Evolutionary conservation across 176 grass and related monocot genomes (phyloP).

Genomic region (Saccharum spontaneum): DNA sequence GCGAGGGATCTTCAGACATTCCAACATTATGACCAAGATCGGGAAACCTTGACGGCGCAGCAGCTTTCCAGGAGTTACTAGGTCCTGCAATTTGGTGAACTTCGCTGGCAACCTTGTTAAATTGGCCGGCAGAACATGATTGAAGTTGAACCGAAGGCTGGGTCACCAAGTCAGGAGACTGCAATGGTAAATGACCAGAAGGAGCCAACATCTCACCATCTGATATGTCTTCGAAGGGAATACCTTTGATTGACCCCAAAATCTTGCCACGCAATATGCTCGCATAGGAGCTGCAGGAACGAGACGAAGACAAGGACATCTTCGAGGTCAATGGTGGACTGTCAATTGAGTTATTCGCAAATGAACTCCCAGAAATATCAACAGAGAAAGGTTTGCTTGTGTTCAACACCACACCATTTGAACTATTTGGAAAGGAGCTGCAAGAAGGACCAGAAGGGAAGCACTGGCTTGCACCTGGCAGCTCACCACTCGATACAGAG

Average conservation of each 20-base stretch:
- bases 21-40: constrained; percentile 2
- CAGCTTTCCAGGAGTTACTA: constrained; percentile 17
- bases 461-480: too few relatives aligned
- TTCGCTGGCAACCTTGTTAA: neutral
- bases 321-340: neutral
- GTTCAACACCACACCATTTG: too few relatives aligned
- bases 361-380: neutral
- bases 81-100: neutral
- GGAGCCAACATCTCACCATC: neutral
- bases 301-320: neutral
- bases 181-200: neutral
- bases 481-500: neutral
- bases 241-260: neutral
- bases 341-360: neutral
- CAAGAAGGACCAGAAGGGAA: too few relatives aligned
- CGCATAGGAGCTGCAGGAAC: neutral
- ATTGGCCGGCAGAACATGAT: neutral
- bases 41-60: neutral
- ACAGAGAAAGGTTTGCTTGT: neutral
- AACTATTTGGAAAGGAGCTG: too few relatives aligned
- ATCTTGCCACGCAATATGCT: neutral
- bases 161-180: neutral
- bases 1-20: neutral
- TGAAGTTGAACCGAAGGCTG: neutral
- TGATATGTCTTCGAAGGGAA: neutral